Evolutionary conservation across 2,329 filamentous ascomycete species (phyloP).

Genomic region (Aotearoamyces nothofagi): DNA sequence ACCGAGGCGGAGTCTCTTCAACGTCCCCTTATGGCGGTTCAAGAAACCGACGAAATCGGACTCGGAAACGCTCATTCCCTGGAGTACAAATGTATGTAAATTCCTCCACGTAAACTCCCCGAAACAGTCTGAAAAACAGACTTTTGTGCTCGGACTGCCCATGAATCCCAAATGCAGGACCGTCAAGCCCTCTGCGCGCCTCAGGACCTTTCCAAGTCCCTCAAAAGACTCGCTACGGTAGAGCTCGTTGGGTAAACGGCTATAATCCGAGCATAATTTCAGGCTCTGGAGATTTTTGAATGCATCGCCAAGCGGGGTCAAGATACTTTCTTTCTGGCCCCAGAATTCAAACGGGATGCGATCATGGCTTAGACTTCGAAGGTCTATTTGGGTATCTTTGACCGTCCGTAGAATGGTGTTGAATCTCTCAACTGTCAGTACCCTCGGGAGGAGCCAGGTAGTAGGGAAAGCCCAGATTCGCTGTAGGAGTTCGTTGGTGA

Average conservation of each 20-base stretch:
- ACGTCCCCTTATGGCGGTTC: not conserved
- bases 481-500: conserved; percentile 7
- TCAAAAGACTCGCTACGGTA: not conserved
- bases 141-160: not conserved
- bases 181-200: not conserved
- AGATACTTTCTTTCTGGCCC: conserved; percentile 6
- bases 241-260: not conserved
- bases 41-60: not conserved
- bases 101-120: not conserved
- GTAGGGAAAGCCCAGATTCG: conserved; percentile 14
- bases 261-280: not conserved
- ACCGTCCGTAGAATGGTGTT: conserved; percentile 9
- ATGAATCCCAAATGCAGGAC: no score
- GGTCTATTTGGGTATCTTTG: not conserved
- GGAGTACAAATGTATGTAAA: not conserved
- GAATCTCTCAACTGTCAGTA: conserved; percentile 11
- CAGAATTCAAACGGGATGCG: conserved; percentile 17
- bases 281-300: not conserved
- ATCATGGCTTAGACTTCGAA: conserved; percentile 13
- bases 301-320: not conserved
- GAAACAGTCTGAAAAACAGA: not conserved
- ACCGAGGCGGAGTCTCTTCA: not conserved
- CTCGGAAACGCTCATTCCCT: not conserved
- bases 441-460: conserved; percentile 10
- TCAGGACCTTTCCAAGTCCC: not conserved